Evolutionary conservation across 2,329 filamentous ascomycete species (phyloP).

Genomic region (Kalmusia sp.): DNA sequence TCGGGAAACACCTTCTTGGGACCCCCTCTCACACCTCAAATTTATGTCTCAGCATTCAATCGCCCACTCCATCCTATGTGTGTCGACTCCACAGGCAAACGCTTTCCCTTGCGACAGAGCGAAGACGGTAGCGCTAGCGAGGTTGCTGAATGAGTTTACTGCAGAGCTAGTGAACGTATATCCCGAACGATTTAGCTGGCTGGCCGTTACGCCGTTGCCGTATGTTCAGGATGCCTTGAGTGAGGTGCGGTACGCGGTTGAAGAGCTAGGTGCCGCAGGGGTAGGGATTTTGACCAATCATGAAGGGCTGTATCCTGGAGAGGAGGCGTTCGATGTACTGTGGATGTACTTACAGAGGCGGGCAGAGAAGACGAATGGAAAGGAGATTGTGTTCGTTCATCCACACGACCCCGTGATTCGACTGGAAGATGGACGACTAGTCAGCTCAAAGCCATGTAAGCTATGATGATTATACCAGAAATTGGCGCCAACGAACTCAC

Average conservation of each 20-base stretch:
- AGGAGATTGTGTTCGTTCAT: constrained; percentile 43
- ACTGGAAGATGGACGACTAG: constrained; percentile 32
- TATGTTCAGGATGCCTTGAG: constrained; percentile 36
- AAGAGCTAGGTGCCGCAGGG: constrained; percentile 37
- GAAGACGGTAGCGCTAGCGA: constrained; percentile 41
- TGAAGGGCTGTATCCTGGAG: constrained; percentile 42
- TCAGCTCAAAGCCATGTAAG: constrained; percentile 42
- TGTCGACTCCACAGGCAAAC: constrained; percentile 45
- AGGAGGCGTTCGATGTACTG: constrained; percentile 29
- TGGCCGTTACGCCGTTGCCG: constrained; percentile 38
- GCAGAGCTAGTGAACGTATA: constrained; percentile 31
- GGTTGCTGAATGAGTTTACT: constrained; percentile 44
- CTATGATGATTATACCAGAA: background rate
- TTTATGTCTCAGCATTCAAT: constrained; percentile 43
- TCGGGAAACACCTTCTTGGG: constrained; percentile 42
- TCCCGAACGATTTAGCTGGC: constrained; percentile 36
- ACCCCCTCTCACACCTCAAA: constrained; percentile 29
- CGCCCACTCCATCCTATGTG: constrained; percentile 35
- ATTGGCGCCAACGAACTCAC: background rate
- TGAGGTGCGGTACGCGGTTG: constrained; percentile 40
- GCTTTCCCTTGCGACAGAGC: constrained; percentile 32
- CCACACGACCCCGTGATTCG: constrained; percentile 43
- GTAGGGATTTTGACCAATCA: constrained; percentile 44
- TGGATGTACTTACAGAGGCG: constrained; percentile 37
- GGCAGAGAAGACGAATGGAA: constrained; percentile 20